Percentiles rank a stretch among this genome's conserved stretches.
These are phyloP conservation scores for Agaricales sp. DNA, from an alignment of 1,284 basidiomycete genomes.

Conservation along the genomic window DNA sequence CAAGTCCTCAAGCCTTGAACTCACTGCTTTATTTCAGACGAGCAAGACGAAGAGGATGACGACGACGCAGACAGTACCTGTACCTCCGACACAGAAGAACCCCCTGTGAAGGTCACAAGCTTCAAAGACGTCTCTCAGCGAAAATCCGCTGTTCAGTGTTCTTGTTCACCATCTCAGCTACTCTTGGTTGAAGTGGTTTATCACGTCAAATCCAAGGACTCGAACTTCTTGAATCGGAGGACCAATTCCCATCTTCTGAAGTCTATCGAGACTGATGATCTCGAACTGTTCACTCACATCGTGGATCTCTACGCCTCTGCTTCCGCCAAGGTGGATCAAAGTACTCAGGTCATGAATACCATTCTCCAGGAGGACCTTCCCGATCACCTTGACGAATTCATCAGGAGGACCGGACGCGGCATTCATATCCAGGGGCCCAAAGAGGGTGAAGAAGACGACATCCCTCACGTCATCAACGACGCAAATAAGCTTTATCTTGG, in stretches of 20 bases:
- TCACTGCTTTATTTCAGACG: not conserved
- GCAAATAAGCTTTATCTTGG: conserved; percentile 41
- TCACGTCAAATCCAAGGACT: conserved; percentile 5
- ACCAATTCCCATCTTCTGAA: conserved; percentile 16
- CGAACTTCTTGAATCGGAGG: conserved; percentile 10
- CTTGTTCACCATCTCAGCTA: conserved; percentile 25
- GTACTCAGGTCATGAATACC: conserved; percentile 11
- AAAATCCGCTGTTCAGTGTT: conserved; percentile 29
- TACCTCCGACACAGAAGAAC: conserved; percentile 25
- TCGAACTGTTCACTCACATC: conserved; percentile 39
- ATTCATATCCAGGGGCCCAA: conserved; percentile 23
- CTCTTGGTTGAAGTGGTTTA: conserved; percentile 12
- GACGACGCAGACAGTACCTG: conserved; percentile 18
- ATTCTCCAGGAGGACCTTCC: conserved; percentile 29
- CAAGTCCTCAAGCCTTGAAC: not conserved
- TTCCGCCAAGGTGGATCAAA: conserved; percentile 17
- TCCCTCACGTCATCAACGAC: conserved; percentile 22
- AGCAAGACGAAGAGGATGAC: conserved; percentile 20
- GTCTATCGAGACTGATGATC: conserved; percentile 32
- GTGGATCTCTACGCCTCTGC: conserved; percentile 28
- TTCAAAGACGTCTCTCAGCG: conserved; percentile 42
- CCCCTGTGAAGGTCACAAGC: conserved; percentile 23
- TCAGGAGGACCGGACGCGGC: conserved; percentile 38
- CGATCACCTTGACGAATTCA: conserved; percentile 42
- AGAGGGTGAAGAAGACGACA: conserved; percentile 14